Base-by-base conservation (phyloP, 768 basidiomycete genomes). In the Tremella yokohamensis region DNA sequence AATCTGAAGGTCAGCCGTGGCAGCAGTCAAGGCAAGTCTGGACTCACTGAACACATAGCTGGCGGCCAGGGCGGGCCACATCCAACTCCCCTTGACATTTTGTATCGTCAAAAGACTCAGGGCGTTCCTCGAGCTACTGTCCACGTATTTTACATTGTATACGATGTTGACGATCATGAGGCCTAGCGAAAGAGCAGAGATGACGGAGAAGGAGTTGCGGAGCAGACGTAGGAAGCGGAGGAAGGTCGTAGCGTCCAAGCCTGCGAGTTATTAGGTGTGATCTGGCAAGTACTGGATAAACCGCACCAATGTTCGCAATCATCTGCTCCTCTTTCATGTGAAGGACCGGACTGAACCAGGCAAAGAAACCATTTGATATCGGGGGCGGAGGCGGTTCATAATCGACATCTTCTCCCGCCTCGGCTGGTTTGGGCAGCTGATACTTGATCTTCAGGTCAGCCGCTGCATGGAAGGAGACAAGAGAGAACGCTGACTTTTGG, bases 221-320 rank as follows among this genome's bases (percentile, higher is more conserved):
- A 87, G 82, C 78, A 99, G 83, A 54, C 92, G 86, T 22, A 88
- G 83, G 76, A 98, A 97, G 24, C 94, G 87, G 20, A 99, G 83
- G 76, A 87, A 99, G 20, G 87, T 83, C 49, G 92, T 89, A 0
- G 93, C 94, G 70, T 99, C 96, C 9, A 96, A 84, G 24, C 94
- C 94, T 75, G 89, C 29, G 29, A 34, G 29, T 34, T 11, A 75
- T 88, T 25, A 22, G 39, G 8, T 8, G 3, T 20, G 40, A 38
- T 4, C 11, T 11, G 2, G 40, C 40, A 24, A 24, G 18, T 12
- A 24, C 16, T 16, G 12, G 19, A 42, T 13, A 19, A 11, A 13
- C 24, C 54, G 12, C 50, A 74, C 76, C 77, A 54, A 78, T 74
- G 26, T 76, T 76, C 24, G 68, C 62, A 18, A 94, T 80, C 34